These are phyloP conservation scores for Puccinia polysora DNA, from an alignment of 1,284 basidiomycete species.

Conservation along the genomic window DNA sequence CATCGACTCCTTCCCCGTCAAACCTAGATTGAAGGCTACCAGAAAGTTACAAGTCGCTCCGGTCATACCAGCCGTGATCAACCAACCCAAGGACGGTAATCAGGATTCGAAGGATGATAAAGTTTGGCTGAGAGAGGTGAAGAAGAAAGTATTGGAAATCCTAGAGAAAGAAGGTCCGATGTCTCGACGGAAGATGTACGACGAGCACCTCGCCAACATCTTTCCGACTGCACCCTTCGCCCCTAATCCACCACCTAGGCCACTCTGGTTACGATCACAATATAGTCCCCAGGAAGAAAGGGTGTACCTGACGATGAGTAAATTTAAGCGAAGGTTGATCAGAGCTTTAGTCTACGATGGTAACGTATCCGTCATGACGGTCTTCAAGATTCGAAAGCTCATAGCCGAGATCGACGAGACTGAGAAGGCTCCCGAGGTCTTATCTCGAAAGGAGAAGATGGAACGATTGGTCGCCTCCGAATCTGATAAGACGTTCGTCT, in stretches of 20 bases:
- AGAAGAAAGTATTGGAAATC: conserved; percentile 29
- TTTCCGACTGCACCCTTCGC: conserved; percentile 26
- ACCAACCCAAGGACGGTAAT: conserved; percentile 24
- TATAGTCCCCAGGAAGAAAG: conserved; percentile 25
- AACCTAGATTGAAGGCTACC: too few relatives aligned
- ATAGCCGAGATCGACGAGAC: conserved; percentile 19
- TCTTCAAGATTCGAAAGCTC: conserved; percentile 17
- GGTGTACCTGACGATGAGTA: conserved; percentile 39
- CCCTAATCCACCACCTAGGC: conserved; percentile 35
- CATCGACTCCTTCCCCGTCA: too few relatives aligned
- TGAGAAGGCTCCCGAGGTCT: neutral
- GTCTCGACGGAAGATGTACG: conserved; percentile 33
- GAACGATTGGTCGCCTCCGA: conserved; percentile 13
- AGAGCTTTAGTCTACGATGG: conserved; percentile 8
- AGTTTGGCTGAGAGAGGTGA: conserved; percentile 15
- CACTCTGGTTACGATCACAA: conserved; percentile 25
- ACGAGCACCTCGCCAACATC: conserved; percentile 23
- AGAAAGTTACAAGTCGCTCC: too few relatives aligned
- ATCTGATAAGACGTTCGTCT: conserved; percentile 27
- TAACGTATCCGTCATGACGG: conserved; percentile 19
- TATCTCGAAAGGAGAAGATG: conserved; percentile 14
- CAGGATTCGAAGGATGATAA: conserved; percentile 18
- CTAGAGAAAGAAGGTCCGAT: conserved; percentile 37
- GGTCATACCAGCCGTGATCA: too few relatives aligned
- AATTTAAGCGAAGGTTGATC: conserved; percentile 28